These are phyloP conservation scores for Podaxis sp. DNA, from an alignment of 768 basidiomycete genomes.

Conservation along the genomic window DNA sequence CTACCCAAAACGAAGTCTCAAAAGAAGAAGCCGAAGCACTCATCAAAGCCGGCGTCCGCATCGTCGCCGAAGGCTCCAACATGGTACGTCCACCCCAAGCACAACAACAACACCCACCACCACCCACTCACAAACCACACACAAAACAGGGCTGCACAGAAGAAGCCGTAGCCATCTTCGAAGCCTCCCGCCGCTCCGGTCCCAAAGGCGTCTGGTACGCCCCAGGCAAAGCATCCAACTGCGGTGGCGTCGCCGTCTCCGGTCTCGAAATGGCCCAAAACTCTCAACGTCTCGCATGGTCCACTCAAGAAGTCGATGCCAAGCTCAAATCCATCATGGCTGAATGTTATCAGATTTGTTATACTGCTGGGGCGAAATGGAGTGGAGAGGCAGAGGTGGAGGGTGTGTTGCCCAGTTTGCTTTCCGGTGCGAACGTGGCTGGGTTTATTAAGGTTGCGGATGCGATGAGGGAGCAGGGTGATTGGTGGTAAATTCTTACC, in stretches of 20 bases:
- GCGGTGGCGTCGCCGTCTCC: slow-evolving; percentile 76
- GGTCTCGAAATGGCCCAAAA: slow-evolving; percentile 83
- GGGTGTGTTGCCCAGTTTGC: slow-evolving; percentile 47
- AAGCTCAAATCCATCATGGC: slow-evolving; percentile 74
- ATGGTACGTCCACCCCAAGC: slow-evolving; percentile 37
- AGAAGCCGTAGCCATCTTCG: slow-evolving; percentile 73
- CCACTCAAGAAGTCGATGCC: slow-evolving; percentile 58
- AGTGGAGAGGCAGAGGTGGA: slow-evolving; percentile 41
- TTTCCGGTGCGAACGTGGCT: slow-evolving; percentile 71
- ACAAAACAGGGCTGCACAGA: slow-evolving; percentile 54
- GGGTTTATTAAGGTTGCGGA: slow-evolving; percentile 71
- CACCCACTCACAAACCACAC: neutral
- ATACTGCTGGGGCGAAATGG: slow-evolving; percentile 56
- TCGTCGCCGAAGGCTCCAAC: slow-evolving; percentile 77
- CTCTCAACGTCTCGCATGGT: slow-evolving; percentile 64
- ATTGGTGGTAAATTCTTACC: slow-evolving; percentile 60
- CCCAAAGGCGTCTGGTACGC: slow-evolving; percentile 63
- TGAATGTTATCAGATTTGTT: slow-evolving; percentile 59
- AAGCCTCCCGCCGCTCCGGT: slow-evolving; percentile 52
- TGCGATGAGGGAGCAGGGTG: slow-evolving; percentile 73
- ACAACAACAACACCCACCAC: neutral
- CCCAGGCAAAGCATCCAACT: slow-evolving; percentile 67
- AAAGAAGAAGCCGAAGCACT: slow-evolving; percentile 69
- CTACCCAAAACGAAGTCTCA: slow-evolving; percentile 71
- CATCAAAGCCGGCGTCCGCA: slow-evolving; percentile 62